Base-by-base conservation (phyloP, 306 rosid species). In the Styphnolobium japonicum region DNA sequence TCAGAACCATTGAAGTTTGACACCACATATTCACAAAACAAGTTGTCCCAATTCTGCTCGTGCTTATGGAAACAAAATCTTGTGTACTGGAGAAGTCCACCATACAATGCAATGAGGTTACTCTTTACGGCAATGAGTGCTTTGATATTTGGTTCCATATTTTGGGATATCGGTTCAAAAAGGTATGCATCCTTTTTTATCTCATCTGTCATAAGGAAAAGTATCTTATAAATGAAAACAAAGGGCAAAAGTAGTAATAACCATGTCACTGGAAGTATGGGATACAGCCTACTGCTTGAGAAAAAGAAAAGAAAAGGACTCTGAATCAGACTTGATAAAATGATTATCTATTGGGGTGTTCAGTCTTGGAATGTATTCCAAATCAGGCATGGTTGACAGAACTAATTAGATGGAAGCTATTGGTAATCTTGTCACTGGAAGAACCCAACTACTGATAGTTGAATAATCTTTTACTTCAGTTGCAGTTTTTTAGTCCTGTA, bases 31-130 rank as follows among this genome's bases (percentile, higher is more conserved):
- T 83, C 98, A 34, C 94, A 86, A 73, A 70, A 67, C 74, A 74
- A 18, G 34, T 3, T 71, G 25, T 22, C 87, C 71, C 98, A 94
- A 43, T 89, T 94, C 53, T 1, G 1, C 0, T 68, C 64, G 80
- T 90, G 94, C 78, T 80, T 90, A 16, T 81, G 93, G 98, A 92
- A 94, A 76, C 98, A 94, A 84, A 90, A 87, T 77, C 89, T 92
- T 57, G 91, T 92, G 33, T 94, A 94, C 85, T 94, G 97, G 97
- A 94, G 97, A 81, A 92, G 89, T 71, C 98, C 98, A 64, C 84
- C 78, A 8, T 94, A 94, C 77, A 92, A 89, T 85, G 92, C 82
- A 69, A 84, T 88, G 90, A 92, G 98, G 80, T 4, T 94, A 55
- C 12, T 80, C 43, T 92, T 90, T 58, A 94, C 98, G 4, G 33